Evolutionary conservation across 2,329 filamentous ascomycete genomes (phyloP), one percentile per base, ranked within the genome.

Genomic region (Colletotrichum falcatum): DNA sequence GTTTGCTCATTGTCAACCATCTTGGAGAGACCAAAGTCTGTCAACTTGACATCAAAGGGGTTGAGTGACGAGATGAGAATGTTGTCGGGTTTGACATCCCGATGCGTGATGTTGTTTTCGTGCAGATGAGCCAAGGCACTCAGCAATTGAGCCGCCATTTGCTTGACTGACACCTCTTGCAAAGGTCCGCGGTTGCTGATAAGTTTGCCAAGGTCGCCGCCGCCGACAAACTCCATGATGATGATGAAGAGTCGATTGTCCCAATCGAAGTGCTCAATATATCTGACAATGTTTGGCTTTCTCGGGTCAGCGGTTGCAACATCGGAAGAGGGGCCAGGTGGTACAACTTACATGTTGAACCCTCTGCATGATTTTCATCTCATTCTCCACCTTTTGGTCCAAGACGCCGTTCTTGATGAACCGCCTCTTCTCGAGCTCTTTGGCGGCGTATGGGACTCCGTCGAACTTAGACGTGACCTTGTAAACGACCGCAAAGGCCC

Each of bases 51-150:
- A 18, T 89, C 85, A 59, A 97, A 88, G 0, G 95, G 94, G 7
- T 91, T 84, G 12, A 89, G 79, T 0, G 90, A 91, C 14, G 90
- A 86, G 74, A 98, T 93, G 49, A 99, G 86, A 71, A 99, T 98
- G 77, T 99, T 99, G 84, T 99, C 96, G 0, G 96, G 96, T 79
- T 99, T 99, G 77, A 99, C 94, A 80, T 99, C 96, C n/a, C 96
- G 92, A 81, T 99, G 96, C 0, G 95, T 98, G 75, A 99, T 98
- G 77, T 92, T 94, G 76, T 92, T 91, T 63, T 87, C 85, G 79
- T 99, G 96, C 11, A 99, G 85, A 79, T 99, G 98, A 37, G 90
- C 90, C 62, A 99, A 83, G 2, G 95, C 95, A 74, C 91, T 89
- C 53, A 98, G 83, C 44, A 98, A 88, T 79, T 97, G 94, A 26